Conservation (phyloP, 2,329 filamentous ascomycete species). For the Trichoderma guizhouense region DNA sequence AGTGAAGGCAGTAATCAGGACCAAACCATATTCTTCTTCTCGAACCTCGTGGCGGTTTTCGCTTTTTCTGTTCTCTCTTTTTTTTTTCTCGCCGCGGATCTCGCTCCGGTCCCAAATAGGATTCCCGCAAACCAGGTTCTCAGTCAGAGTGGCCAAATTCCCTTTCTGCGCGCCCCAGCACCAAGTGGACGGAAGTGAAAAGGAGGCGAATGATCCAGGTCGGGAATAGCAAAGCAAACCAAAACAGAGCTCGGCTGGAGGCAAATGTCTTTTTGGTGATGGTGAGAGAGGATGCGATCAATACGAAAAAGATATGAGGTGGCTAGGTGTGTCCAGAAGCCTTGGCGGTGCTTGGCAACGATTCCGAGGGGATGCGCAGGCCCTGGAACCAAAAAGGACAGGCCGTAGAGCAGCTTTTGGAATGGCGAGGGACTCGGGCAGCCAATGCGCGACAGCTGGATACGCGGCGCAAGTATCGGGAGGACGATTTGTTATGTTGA, state of each 20-base stretch:
- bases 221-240: background rate
- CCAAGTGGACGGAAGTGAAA: background rate
- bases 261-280: background rate
- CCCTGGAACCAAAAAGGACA: background rate
- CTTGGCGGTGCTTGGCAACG: conserved; percentile 3
- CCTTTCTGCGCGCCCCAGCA: background rate
- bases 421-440: background rate
- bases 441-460: background rate
- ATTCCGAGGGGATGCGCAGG: background rate
- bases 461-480: background rate
- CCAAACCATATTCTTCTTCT: background rate
- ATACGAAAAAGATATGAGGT: background rate
- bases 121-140: background rate
- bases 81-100: background rate
- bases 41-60: background rate
- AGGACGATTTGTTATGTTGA: conserved; percentile 1
- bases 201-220: background rate
- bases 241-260: background rate
- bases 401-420: background rate
- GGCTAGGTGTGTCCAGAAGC: background rate
- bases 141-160: background rate
- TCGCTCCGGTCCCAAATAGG: background rate
- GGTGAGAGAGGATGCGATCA: background rate
- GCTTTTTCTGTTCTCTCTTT: background rate
- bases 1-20: background rate